phyloP scores from a whole-genome alignment of 768 basidiomycete species.

The Russula dissimulans region DNA sequence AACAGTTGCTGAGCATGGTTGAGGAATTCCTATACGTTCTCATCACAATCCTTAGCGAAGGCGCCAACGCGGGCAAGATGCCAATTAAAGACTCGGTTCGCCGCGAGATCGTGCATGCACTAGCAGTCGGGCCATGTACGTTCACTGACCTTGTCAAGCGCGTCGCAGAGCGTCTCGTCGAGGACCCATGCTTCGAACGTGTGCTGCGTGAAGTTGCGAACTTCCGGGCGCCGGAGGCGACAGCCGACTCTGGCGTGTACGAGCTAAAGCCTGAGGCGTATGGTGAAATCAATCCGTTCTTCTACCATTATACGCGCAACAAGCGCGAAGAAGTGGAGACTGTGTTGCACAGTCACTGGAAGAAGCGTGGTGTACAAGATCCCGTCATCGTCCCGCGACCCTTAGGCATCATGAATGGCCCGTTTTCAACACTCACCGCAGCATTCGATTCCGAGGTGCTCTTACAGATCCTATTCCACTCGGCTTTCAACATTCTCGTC shows the following conservation, averaged over 20 bases:
- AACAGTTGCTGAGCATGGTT: conserved; percentile 74
- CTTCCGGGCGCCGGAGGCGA: conserved; percentile 73
- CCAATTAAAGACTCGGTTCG: conserved; percentile 54
- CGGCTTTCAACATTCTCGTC: conserved; percentile 63
- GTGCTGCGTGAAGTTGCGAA: conserved; percentile 71
- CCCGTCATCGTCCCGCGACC: conserved; percentile 70
- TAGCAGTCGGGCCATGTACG: conserved; percentile 78
- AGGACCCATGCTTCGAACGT: conserved; percentile 73
- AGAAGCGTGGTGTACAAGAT: conserved; percentile 54
- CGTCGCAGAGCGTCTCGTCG: conserved; percentile 81
- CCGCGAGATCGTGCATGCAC: conserved; percentile 82
- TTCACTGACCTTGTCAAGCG: conserved; percentile 89
- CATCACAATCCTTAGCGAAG: conserved; percentile 80
- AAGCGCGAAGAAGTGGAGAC: conserved; percentile 86
- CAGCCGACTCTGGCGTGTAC: conserved; percentile 76
- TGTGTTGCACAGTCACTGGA: conserved; percentile 55
- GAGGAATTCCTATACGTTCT: conserved; percentile 87
- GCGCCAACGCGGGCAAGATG: conserved; percentile 62
- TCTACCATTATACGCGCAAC: conserved; percentile 92
- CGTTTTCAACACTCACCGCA: conserved; percentile 56
- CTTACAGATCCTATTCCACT: conserved; percentile 76
- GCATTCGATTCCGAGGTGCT: conserved; percentile 64
- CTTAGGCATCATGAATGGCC: conserved; percentile 53
- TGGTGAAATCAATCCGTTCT: conserved; percentile 90
- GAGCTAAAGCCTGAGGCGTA: conserved; percentile 76